phyloP scores from a whole-genome alignment of 2,329 filamentous ascomycete genomes.

The Phialophora expanda region DNA sequence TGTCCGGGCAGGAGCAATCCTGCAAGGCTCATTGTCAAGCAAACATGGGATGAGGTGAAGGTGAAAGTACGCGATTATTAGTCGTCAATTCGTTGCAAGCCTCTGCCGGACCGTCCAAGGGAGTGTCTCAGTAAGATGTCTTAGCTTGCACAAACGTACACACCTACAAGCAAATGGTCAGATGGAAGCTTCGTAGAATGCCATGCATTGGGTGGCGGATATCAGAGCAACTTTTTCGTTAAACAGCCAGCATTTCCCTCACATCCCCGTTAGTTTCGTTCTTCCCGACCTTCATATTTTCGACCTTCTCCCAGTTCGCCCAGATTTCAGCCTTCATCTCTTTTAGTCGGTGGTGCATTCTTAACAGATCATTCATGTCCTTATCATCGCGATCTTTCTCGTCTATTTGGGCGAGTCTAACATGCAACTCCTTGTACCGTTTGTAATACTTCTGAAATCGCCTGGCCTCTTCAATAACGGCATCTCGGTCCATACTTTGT shows the following conservation, averaged over 20 bases:
- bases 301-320: conserved; percentile 38
- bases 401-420: conserved; percentile 48
- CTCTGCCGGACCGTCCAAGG: background rate
- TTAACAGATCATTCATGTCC: conserved; percentile 56
- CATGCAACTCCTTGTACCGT: conserved; percentile 63
- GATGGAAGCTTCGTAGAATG: background rate
- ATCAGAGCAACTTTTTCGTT: background rate
- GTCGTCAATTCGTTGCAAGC: background rate
- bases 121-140: background rate
- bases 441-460: conserved; percentile 65
- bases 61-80: background rate
- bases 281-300: conserved; percentile 26
- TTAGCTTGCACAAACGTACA: background rate
- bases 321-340: conserved; percentile 42
- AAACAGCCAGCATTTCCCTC: conserved; percentile 30
- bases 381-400: conserved; percentile 55
- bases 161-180: background rate
- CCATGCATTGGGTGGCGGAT: background rate
- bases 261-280: conserved; percentile 19
- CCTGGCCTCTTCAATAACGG: conserved; percentile 45
- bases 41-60: conserved; percentile 4
- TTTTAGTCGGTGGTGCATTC: conserved; percentile 41
- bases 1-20: background rate
- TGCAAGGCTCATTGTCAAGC: background rate
- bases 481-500: conserved; percentile 49